Evolutionary conservation across 441 rosid genomes (phyloP).

Genomic region (Aquilaria agallochum): DNA sequence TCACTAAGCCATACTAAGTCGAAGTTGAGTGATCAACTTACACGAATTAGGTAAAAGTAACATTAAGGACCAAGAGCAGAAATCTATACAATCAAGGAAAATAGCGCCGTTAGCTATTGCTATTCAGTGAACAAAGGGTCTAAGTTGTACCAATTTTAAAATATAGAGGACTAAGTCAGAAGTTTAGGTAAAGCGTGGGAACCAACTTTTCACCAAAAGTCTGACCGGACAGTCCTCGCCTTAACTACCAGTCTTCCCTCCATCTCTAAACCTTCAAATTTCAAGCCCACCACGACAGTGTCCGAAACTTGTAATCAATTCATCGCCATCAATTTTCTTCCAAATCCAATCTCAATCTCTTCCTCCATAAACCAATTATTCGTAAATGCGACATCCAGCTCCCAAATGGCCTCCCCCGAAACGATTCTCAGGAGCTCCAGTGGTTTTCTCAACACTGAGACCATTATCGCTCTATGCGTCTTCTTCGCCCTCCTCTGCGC

Average conservation of each 20-base stretch:
- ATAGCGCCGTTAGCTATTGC: too few species aligned
- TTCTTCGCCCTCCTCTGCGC: constrained; percentile 64
- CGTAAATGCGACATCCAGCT: constrained; percentile 18
- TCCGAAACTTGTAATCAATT: neutral
- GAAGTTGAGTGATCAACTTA: too few species aligned
- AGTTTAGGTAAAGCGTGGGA: too few species aligned
- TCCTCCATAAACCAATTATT: neutral
- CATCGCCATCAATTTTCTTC: neutral
- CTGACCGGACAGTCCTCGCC: neutral
- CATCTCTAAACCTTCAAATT: neutral
- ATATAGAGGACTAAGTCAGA: too few species aligned
- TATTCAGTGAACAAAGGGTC: too few species aligned
- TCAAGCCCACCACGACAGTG: neutral
- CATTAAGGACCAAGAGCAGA: too few species aligned
- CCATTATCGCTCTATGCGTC: constrained; percentile 45
- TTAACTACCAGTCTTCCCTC: constrained; percentile 52
- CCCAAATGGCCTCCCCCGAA: constrained; percentile 31
- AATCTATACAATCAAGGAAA: too few species aligned
- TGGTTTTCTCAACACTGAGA: constrained; percentile 31
- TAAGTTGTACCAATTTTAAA: too few species aligned
- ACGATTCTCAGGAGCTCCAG: constrained; percentile 23
- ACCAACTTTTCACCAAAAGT: too few species aligned
- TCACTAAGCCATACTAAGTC: too few species aligned
- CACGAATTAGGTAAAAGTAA: too few species aligned
- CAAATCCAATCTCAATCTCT: neutral